Evolutionary conservation across 306 rosid genomes (phyloP).

Genomic region (Spatholobus suberectus): DNA sequence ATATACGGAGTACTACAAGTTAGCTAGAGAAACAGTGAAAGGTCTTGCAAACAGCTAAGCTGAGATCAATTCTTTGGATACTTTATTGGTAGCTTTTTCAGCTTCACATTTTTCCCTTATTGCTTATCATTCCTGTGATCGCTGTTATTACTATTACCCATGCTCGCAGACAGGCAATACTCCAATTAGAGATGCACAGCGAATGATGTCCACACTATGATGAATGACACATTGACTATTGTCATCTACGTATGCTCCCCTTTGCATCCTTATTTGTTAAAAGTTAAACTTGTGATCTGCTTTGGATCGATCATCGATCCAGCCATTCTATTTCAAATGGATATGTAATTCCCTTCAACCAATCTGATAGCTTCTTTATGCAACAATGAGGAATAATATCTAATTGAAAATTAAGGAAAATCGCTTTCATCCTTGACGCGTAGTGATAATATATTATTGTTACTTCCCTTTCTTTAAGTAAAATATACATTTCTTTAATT

Average conservation of each 20-base stretch:
- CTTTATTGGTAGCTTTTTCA: conserved; percentile 10
- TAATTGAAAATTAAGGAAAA: not conserved
- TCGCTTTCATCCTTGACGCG: conserved; percentile 4
- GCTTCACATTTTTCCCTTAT: not conserved
- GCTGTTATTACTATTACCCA: conserved; percentile 6
- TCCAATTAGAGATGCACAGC: not conserved
- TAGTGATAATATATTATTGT: not conserved
- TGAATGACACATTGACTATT: conserved; percentile 16
- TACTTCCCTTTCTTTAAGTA: not conserved
- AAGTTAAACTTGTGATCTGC: not conserved
- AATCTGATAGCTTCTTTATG: conserved; percentile 2
- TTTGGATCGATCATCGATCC: not conserved
- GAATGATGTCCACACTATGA: not conserved
- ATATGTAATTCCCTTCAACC: conserved; percentile 12
- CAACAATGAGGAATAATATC: not conserved
- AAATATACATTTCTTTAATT: not conserved
- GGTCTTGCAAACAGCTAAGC: conserved; percentile 30
- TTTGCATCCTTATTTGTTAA: not conserved
- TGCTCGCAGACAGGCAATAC: not conserved
- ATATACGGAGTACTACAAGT: not conserved
- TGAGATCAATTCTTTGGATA: conserved; percentile 23
- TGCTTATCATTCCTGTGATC: conserved; percentile 2
- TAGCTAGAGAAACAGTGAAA: conserved; percentile 29
- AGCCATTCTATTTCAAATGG: not conserved
- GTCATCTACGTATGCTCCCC: not conserved